phyloP scores from a whole-genome alignment of 768 basidiomycete genomes.

The Sporobolomyces phaffii region DNA sequence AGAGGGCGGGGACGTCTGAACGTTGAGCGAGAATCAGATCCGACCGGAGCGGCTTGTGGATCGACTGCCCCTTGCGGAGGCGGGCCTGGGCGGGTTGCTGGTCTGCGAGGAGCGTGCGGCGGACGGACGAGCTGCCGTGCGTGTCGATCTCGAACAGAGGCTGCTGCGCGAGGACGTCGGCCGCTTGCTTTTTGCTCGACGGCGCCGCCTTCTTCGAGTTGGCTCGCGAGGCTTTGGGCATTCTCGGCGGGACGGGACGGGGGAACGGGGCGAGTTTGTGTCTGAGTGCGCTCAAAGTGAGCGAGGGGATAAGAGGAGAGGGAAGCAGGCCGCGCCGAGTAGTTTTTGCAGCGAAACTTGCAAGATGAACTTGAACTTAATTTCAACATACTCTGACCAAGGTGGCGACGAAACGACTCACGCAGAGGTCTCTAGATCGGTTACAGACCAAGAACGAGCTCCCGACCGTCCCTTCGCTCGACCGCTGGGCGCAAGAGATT shows the following conservation, averaged over 20 bases:
- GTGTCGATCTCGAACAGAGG: constrained; percentile 37
- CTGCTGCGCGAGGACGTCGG: not conserved
- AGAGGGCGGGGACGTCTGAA: constrained; percentile 30
- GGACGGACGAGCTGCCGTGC: constrained; percentile 12
- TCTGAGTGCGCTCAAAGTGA: no score
- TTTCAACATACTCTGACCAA: not conserved
- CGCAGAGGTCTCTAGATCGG: constrained; percentile 7
- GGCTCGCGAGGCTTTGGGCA: constrained; percentile 26
- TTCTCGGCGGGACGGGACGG: not conserved
- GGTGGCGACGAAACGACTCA: constrained; percentile 10
- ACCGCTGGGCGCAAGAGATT: constrained; percentile 11
- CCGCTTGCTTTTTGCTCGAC: not conserved
- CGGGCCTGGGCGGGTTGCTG: constrained; percentile 11
- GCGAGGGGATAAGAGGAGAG: not conserved
- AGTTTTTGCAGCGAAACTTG: no score
- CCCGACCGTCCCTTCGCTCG: not conserved
- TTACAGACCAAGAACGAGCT: not conserved
- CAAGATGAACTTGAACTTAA: not conserved
- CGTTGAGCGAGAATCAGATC: constrained; percentile 40
- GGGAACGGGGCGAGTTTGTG: not conserved
- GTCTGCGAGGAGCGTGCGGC: constrained; percentile 26
- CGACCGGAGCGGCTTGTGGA: constrained; percentile 38
- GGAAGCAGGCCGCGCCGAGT: no score
- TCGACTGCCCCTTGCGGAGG: constrained; percentile 27
- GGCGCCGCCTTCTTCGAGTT: constrained; percentile 36